Conservation (phyloP, 1,139 yeast species). For the Sugiyamaella neomexicana region DNA sequence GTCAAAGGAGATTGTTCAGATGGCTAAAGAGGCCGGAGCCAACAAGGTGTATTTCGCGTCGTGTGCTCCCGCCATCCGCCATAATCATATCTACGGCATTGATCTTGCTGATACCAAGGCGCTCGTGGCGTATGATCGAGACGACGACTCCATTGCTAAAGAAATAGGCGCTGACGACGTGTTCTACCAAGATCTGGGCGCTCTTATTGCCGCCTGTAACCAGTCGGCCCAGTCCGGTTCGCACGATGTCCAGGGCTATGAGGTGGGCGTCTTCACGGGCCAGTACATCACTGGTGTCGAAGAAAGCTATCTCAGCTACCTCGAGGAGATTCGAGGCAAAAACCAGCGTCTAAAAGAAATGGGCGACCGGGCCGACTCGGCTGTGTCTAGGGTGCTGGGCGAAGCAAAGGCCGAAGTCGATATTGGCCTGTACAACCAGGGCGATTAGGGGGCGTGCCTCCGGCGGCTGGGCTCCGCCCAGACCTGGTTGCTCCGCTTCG, state of each 20-base stretch:
- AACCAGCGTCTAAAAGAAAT: slow-evolving; percentile 62
- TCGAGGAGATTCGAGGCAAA: slow-evolving; percentile 79
- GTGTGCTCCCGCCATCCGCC: slow-evolving; percentile 96
- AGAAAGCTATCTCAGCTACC: slow-evolving; percentile 73
- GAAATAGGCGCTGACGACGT: slow-evolving; percentile 92
- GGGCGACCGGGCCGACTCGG: slow-evolving; percentile 40
- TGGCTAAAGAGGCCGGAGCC: slow-evolving; percentile 99
- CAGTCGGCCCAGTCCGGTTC: slow-evolving; percentile 23
- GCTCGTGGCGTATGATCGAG: slow-evolving; percentile 79
- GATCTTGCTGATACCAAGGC: slow-evolving; percentile 96
- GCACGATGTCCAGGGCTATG: slow-evolving; percentile 56
- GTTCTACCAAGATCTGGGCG: slow-evolving; percentile 81
- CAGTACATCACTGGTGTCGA: slow-evolving; percentile 89
- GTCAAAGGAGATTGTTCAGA: slow-evolving; percentile 89
- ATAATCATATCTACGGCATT: slow-evolving; percentile 94
- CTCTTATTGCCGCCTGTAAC: slow-evolving; percentile 75
- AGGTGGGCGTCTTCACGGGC: slow-evolving; percentile 98
- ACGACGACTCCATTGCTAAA: slow-evolving; percentile 69
- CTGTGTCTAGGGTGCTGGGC: slow-evolving; percentile 44
- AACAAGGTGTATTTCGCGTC: slow-evolving; percentile 89
- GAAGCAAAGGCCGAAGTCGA: slow-evolving; percentile 87
- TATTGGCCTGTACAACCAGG: slow-evolving; percentile 84
- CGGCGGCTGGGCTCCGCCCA: slow-evolving; percentile 15
- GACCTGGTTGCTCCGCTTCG: slow-evolving; percentile 9
- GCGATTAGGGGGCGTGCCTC: slow-evolving; percentile 3